A percentile compares a stretch with the other conserved stretches of the same genome.
Evolutionary conservation across 75 land plant species (phyloP).

Genomic region (Picea glauca): DNA sequence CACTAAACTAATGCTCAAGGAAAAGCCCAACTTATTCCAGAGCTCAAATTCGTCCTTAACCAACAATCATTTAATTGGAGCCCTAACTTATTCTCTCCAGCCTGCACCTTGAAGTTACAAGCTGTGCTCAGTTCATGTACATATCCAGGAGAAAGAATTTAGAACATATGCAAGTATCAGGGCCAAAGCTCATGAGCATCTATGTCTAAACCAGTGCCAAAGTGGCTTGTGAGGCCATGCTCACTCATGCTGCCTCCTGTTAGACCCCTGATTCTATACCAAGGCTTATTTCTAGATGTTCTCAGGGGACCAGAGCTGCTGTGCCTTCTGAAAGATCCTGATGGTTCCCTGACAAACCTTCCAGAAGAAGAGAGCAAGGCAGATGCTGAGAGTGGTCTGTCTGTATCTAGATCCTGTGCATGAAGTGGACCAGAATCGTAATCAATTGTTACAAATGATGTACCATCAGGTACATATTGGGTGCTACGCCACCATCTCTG

Average conservation of each 20-base stretch:
- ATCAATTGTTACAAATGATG: constrained; percentile 76
- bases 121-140: constrained; percentile 1
- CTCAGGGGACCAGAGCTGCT: constrained; percentile 67
- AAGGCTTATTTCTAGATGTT: constrained; percentile 32
- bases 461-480: constrained; percentile 31
- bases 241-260: constrained; percentile 63
- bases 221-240: constrained; percentile 35
- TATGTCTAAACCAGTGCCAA: constrained; percentile 18
- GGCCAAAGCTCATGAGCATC: constrained; percentile 10
- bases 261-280: constrained; percentile 37
- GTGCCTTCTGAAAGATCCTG: constrained; percentile 27
- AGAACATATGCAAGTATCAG: background rate
- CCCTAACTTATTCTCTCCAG: constrained; percentile 5
- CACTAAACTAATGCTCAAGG: constrained; percentile 6
- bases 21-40: background rate
- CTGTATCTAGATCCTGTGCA: constrained; percentile 11
- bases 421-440: constrained; percentile 80
- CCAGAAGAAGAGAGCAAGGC: constrained; percentile 28
- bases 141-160: background rate
- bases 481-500: constrained; percentile 45
- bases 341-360: constrained; percentile 16
- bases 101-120: constrained; percentile 9
- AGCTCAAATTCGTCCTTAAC: background rate
- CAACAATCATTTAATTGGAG: background rate
- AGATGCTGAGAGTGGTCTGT: constrained; percentile 54